Conservation (phyloP, 176 grass and related monocot genomes). For the Hordeum marinum region DNA sequence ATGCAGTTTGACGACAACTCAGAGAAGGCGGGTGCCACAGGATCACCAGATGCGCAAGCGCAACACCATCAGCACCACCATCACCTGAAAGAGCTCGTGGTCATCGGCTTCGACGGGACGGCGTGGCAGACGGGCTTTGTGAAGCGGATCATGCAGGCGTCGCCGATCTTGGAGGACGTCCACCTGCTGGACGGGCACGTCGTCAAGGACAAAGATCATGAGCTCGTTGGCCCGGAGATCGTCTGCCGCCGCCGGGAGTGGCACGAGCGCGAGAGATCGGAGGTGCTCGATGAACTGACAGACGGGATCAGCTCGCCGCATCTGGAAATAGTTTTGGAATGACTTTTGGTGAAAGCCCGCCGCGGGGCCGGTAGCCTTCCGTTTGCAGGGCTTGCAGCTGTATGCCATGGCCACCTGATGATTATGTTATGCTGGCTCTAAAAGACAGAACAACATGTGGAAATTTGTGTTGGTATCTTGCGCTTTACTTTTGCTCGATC, state of each 20-base stretch:
- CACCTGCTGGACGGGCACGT: background rate
- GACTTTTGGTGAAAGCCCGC: background rate
- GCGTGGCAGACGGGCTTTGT: background rate
- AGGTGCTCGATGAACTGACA: background rate
- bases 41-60: background rate
- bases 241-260: background rate
- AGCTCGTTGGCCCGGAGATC: background rate
- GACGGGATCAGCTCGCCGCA: background rate
- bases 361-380: background rate
- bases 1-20: background rate
- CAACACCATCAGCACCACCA: background rate
- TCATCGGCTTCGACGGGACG: background rate
- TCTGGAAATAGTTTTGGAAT: slow-evolving; percentile 5
- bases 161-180: background rate
- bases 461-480: too few relatives aligned
- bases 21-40: background rate
- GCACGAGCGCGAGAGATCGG: background rate
- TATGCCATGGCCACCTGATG: background rate
- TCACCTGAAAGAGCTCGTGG: background rate
- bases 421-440: background rate
- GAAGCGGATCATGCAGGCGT: background rate
- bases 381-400: background rate
- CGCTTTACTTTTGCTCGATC: background rate
- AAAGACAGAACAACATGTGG: background rate
- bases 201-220: background rate